Conservation (phyloP, 169 alveolate genomes). For the Cryptosporidium andersoni region DNA sequence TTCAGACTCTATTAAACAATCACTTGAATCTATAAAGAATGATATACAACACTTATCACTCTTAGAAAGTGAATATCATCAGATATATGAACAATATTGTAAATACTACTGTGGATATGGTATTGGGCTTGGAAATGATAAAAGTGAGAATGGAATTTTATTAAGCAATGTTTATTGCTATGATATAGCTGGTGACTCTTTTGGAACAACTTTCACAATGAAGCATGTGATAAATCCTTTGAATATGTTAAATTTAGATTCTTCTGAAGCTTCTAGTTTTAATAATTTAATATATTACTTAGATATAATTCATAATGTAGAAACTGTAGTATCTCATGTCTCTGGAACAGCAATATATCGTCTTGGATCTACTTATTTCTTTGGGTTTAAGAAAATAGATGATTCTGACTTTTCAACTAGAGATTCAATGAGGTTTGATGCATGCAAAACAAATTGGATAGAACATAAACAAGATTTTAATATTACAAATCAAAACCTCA, state of each 20-base stretch:
- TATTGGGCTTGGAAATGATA: constrained; percentile 4
- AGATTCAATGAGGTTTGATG: constrained; percentile 19
- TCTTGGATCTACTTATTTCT: constrained; percentile 45
- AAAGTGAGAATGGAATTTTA: constrained; percentile 35
- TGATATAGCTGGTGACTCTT: constrained; percentile 62
- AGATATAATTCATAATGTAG: constrained; percentile 66
- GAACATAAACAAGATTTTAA: constrained; percentile 57
- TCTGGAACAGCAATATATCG: constrained; percentile 38
- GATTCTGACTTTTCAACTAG: not conserved
- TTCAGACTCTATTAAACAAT: too few species aligned
- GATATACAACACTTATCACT: constrained; percentile 33
- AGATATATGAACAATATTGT: constrained; percentile 31
- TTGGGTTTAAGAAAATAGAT: constrained; percentile 25
- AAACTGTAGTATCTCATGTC: constrained; percentile 37
- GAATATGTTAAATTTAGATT: not conserved
- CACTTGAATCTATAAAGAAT: not conserved
- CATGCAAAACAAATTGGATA: constrained; percentile 59
- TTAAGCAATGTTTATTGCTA: constrained; percentile 62
- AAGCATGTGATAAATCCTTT: constrained; percentile 48
- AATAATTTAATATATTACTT: constrained; percentile 6
- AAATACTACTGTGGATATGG: constrained; percentile 13
- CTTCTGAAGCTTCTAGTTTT: not conserved
- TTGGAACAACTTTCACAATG: constrained; percentile 65
- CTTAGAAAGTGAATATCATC: constrained; percentile 40
- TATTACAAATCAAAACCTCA: constrained; percentile 16